phyloP scores from a whole-genome alignment of 495 filamentous ascomycete genomes.

The Aspergillus baeticus region DNA sequence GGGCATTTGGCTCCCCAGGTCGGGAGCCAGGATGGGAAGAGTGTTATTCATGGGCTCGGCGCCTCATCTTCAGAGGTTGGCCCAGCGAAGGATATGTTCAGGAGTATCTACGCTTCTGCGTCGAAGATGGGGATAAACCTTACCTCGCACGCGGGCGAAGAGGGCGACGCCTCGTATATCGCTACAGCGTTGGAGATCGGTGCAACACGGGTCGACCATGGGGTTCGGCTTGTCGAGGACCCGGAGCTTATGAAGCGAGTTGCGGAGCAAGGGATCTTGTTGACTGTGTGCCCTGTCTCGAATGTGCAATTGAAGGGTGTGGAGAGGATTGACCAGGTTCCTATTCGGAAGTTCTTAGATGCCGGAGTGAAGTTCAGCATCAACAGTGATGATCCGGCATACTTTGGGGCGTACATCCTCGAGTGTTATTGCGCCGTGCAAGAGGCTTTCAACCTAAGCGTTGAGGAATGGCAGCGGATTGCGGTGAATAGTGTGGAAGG shows the following conservation, averaged over 20 bases:
- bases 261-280: slow-evolving; percentile 51
- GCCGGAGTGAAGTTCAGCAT: slow-evolving; percentile 65
- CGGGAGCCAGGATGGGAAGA: slow-evolving; percentile 23
- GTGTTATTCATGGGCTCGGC: slow-evolving; percentile 60
- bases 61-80: slow-evolving; percentile 65
- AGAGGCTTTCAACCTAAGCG: slow-evolving; percentile 61
- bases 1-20: slow-evolving; percentile 39
- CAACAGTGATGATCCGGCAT: slow-evolving; percentile 78
- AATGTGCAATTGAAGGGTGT: slow-evolving; percentile 68
- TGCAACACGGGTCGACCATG: slow-evolving; percentile 69
- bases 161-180: slow-evolving; percentile 68
- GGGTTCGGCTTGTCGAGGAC: slow-evolving; percentile 64
- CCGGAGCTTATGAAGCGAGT: slow-evolving; percentile 55
- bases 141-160: slow-evolving; percentile 75
- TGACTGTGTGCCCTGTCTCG: slow-evolving; percentile 72
- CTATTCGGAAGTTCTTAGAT: slow-evolving; percentile 64
- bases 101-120: slow-evolving; percentile 58
- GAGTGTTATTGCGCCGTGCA: slow-evolving; percentile 77
- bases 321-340: slow-evolving; percentile 53
- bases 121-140: slow-evolving; percentile 48
- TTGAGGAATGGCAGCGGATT: slow-evolving; percentile 65
- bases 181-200: slow-evolving; percentile 60
- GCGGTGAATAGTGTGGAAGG: slow-evolving; percentile 60
- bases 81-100: slow-evolving; percentile 64
- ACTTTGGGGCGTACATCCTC: slow-evolving; percentile 75